Evolutionary conservation across 139 green algal species (phyloP), one percentile per base, ranked within the genome.

Genomic region (Chlamydomonas asymmetrica): DNA sequence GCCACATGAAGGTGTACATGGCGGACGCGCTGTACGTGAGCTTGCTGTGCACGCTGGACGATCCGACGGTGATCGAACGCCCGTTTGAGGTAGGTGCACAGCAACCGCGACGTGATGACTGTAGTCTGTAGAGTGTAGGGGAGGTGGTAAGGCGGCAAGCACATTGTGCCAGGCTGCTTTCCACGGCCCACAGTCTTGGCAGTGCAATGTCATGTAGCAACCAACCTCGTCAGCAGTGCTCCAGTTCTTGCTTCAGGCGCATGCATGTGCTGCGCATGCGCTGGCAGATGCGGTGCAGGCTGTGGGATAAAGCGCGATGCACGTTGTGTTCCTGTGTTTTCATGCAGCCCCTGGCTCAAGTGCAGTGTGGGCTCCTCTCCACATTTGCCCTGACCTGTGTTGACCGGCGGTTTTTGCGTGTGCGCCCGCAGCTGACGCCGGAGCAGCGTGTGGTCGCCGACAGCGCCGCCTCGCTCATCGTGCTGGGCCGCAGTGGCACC

Each of bases 401-500:
- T 16, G 45, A 13, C 18, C 45, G 13, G 13, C 45, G 13, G 45
- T 16, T 27, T 27, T 35, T 18, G 16, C 56, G 9, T 18, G 0
- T 63, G n/a, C 56, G 1, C 56, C 56, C 56, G 18, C 40, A 76
- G 59, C 29, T 69, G 22, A 62, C 25, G 45, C 2, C 8, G 32
- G 66, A 64, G 38, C 59, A 70, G 49, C 31, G 63, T 38, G 35
- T 65, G 25, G 25, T 64, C 25, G 35, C 43, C 27, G 2, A 52
- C 32, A 27, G 50, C 13, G 7, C 27, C 2, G n/a, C 3, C 37
- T 74, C 67, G 23, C 13, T 48, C 27, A 64, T 79, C 40, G 16
- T 82, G 25, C 61, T 82, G 18, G 80, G 75, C 23, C 54, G 80
- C 29, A 72, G 40, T 32, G 80, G 80, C 43, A 86, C 80, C 1